Conservation (phyloP, 1,284 basidiomycete species). For the Cerioporus squamosus region DNA sequence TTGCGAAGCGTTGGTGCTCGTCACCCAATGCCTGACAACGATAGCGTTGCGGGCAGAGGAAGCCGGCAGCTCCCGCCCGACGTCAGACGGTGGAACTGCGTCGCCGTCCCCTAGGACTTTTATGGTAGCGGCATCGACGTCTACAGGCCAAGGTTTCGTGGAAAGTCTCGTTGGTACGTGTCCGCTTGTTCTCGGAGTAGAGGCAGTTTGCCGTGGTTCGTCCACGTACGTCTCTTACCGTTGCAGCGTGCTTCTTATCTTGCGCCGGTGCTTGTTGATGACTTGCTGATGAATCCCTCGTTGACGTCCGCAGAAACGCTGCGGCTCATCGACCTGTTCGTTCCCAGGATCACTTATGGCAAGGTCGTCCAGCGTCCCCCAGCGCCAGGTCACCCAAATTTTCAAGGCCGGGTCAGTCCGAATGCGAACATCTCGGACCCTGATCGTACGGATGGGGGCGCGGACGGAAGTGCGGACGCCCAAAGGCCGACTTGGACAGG, state of each 20-base stretch:
- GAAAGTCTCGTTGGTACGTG: constrained; percentile 65
- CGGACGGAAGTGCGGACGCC: not conserved
- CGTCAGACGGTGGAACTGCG: not conserved
- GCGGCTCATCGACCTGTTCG: constrained; percentile 68
- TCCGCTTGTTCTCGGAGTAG: not conserved
- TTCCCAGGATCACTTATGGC: constrained; percentile 80
- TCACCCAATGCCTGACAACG: constrained; percentile 77
- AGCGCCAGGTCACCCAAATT: constrained; percentile 3
- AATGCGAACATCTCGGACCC: not conserved
- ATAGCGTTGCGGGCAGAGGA: constrained; percentile 61
- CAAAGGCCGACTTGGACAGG: not conserved
- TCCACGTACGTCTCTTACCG: not conserved
- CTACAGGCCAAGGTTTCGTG: constrained; percentile 49
- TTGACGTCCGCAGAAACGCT: constrained; percentile 60
- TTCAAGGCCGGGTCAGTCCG: not conserved
- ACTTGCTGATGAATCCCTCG: constrained; percentile 1
- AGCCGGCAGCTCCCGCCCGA: constrained; percentile 5
- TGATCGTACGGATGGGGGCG: not conserved
- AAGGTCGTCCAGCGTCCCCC: constrained; percentile 47
- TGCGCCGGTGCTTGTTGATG: too few species aligned
- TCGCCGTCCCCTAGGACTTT: constrained; percentile 13
- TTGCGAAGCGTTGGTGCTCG: constrained; percentile 79
- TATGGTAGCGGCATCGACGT: constrained; percentile 29
- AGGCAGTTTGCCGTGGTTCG: not conserved
- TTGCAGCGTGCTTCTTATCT: not conserved